Evolutionary conservation across 208 protist genomes (phyloP), one percentile per base, ranked within the genome.

Genomic region (Crithidia bombi): DNA sequence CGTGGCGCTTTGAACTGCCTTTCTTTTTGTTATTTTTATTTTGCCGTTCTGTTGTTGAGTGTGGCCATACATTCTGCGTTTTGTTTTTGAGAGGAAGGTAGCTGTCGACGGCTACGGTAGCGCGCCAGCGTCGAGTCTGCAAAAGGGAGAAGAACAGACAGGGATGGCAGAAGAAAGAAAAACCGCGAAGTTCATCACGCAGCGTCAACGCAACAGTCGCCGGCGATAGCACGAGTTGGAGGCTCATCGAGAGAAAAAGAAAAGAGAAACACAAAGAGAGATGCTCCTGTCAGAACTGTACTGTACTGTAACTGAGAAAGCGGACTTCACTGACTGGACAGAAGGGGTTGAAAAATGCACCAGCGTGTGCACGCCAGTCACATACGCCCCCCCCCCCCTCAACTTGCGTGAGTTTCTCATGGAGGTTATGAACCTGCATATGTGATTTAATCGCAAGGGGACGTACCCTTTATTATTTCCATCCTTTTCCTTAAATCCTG

Each of bases 131-230:
- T 21, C 11, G 47, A 39, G 50, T 3, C 50, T 44, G 30, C 19
- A 59, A 43, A 67, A 56, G 52, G 46, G 15, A 33, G 43, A 46
- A 15, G 26, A 69, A 69, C 35, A 41, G 65, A 28, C 25, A 56
- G 52, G 28, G 65, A 58, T n/a, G 43, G 61, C 50, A 78, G 30
- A 71, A 56, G 35, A 72, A 72, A 47, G 28, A 46, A 62, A 64
- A 56, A 15, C 17, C 44, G 32, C 50, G 52, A 17, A 55, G 58
- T 54, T 50, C 50, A 41, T 33, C 36, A 39, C 36, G 33, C 25
- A 47, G 41, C 39, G 28, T 50, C 36, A 50, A 63, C 38, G 23
- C 39, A 51, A 38, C 15, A 32, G 41, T 44, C 58, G 58, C 58
- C 41, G 44, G 19, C 38, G 7, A 39, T 30, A 51, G 23, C 14